Base-by-base conservation (phyloP, 768 basidiomycete species). In the Boletus vinaceobasis region DNA sequence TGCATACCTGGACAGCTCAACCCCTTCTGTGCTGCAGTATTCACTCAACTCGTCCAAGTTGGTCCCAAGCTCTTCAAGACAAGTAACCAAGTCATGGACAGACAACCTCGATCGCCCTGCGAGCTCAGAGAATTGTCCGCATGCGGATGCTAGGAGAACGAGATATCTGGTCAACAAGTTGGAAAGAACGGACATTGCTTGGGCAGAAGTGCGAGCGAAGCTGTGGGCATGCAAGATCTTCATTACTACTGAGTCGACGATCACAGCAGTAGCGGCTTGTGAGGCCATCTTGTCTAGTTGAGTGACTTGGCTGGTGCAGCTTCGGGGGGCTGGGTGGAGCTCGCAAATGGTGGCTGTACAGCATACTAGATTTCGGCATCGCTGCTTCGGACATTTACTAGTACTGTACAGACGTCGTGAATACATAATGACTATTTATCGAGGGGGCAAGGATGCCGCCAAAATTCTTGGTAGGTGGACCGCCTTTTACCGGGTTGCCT, bases 91-190 rank as follows among this genome's bases (percentile, higher is more conserved):
- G 69, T 93, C 91, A 50, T 76, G 73, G 0, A 78, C 71, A 15
- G 79, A 80, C 19, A 90, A 66, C 23, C 71, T 73, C 2, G 78
- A 76, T 45, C 91, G 73, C n/a, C 88, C 90, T 1, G 88, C 79
- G 62, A 89, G 87, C 54, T 87, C 80, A 1, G 90, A 85, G 63
- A 88, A 88, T 64, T 81, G 83, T 21, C 85, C 85, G 63, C 84
- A 86, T 7, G 88, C 83, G 1, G 80, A 74, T 1, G 87, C 74
- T 19, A 91, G 75, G 26, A 91, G 75, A 10, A 79, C 60, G 53
- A 92, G 74, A 69, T 92, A 93, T 52, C 87, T 84, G 36, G 86
- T 78, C 59, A 93, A 79, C 58, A 92, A 75, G 71, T 88, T 89
- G 13, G 88, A 86, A 44, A 93, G 77, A 17, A 87, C 80, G 26